Evolutionary conservation across 148 eudicot genomes (phyloP).

Genomic region (Vaccinium myrtillus): DNA sequence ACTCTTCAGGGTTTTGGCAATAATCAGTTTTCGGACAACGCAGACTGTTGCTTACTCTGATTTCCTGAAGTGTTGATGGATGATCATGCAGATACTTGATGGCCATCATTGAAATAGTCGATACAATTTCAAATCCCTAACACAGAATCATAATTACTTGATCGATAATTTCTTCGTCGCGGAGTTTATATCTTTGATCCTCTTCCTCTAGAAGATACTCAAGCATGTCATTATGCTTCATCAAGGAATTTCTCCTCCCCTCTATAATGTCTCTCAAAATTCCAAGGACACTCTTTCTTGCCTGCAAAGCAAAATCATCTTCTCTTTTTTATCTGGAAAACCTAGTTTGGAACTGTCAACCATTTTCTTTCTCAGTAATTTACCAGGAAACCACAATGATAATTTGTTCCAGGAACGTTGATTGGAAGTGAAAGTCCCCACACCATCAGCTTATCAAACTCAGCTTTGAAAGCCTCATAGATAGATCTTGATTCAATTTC

Average conservation of each 20-base stretch:
- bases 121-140: conserved; percentile 84
- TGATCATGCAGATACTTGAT: conserved; percentile 93
- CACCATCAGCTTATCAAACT: conserved; percentile 46
- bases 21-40: not conserved
- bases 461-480: conserved; percentile 42
- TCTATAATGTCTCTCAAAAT: conserved; percentile 46
- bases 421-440: conserved; percentile 74
- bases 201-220: conserved; percentile 41
- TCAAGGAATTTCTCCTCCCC: conserved; percentile 47
- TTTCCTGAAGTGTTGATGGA: conserved; percentile 64
- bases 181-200: conserved; percentile 43
- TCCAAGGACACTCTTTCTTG: conserved; percentile 44
- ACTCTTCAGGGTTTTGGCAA: too few species aligned
- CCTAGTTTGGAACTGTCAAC: too few species aligned
- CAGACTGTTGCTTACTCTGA: conserved; percentile 42
- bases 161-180: conserved; percentile 72
- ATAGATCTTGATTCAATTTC: conserved; percentile 38
- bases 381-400: conserved; percentile 59
- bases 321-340: not conserved
- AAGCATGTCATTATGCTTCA: conserved; percentile 48
- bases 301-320: conserved; percentile 31
- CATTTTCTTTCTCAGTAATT: not conserved
- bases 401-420: conserved; percentile 68
- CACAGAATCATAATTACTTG: conserved; percentile 66
- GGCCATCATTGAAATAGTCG: conserved; percentile 92